phyloP scores from a whole-genome alignment of 352 stramenopile genomes.

The Globisporangium lucens region DNA sequence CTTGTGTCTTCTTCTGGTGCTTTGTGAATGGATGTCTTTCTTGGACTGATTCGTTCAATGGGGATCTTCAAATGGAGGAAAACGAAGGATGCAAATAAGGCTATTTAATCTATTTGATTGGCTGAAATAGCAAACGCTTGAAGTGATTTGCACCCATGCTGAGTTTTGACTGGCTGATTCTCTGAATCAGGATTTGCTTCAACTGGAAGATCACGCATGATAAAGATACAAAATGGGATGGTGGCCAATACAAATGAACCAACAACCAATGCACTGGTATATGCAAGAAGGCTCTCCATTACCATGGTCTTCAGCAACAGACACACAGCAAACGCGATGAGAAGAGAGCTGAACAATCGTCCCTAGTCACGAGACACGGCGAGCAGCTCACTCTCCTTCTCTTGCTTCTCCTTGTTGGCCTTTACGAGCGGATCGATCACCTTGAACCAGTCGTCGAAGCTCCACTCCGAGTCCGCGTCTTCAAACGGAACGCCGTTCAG shows the following conservation, averaged over 20 bases:
- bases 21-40: neutral
- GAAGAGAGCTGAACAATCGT: neutral
- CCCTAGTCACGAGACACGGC: neutral
- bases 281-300: neutral
- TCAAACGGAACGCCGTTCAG: slow-evolving; percentile 73
- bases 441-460: slow-evolving; percentile 56
- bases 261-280: neutral
- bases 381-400: neutral
- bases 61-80: neutral
- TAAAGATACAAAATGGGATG: neutral
- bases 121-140: slow-evolving; percentile 7
- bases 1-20: neutral
- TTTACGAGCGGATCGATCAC: slow-evolving; percentile 40
- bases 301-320: neutral
- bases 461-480: slow-evolving; percentile 38
- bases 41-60: slow-evolving; percentile 1
- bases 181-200: neutral
- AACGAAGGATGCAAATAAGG: too few species aligned
- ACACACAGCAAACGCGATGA: too few species aligned
- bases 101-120: slow-evolving; percentile 18
- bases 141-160: neutral
- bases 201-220: neutral
- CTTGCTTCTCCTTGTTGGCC: slow-evolving; percentile 21
- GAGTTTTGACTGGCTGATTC: slow-evolving; percentile 20
- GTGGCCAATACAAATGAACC: neutral